phyloP scores from a whole-genome alignment of 2,329 filamentous ascomycete genomes.

The Colletotrichum acutatum region DNA sequence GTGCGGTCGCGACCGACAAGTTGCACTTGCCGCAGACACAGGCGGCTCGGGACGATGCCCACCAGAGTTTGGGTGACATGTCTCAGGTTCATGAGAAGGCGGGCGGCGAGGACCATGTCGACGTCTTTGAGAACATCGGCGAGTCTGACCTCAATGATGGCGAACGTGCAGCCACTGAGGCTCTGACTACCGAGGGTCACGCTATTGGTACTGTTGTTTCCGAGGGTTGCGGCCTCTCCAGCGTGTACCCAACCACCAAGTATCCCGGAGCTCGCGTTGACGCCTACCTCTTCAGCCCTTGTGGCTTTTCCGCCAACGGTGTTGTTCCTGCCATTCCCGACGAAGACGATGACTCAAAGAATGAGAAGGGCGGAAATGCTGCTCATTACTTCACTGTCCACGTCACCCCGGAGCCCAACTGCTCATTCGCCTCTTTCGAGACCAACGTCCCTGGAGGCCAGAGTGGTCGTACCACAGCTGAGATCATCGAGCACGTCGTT shows the following conservation, averaged over 20 bases:
- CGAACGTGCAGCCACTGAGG: conserved; percentile 72
- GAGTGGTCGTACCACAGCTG: conserved; percentile 86
- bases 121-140: conserved; percentile 81
- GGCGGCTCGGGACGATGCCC: conserved; percentile 69
- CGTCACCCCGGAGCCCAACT: conserved; percentile 96
- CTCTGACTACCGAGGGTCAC: conserved; percentile 92
- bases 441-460: conserved; percentile 95
- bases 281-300: conserved; percentile 95
- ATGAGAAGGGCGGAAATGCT: conserved; percentile 55
- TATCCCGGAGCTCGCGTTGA: conserved; percentile 96
- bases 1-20: conserved; percentile 87
- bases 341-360: conserved; percentile 50
- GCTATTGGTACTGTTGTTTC: conserved; percentile 92
- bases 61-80: conserved; percentile 69
- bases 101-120: conserved; percentile 69
- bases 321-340: conserved; percentile 83
- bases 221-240: conserved; percentile 86
- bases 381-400: conserved; percentile 98
- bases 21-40: conserved; percentile 73
- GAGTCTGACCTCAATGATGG: conserved; percentile 64
- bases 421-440: conserved; percentile 98
- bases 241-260: conserved; percentile 85
- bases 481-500: conserved; percentile 94
- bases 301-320: conserved; percentile 96
- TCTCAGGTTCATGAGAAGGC: conserved; percentile 51